Base-by-base conservation (phyloP, 192 early-diverging fungal species). In the Coemansia aciculifera region DNA sequence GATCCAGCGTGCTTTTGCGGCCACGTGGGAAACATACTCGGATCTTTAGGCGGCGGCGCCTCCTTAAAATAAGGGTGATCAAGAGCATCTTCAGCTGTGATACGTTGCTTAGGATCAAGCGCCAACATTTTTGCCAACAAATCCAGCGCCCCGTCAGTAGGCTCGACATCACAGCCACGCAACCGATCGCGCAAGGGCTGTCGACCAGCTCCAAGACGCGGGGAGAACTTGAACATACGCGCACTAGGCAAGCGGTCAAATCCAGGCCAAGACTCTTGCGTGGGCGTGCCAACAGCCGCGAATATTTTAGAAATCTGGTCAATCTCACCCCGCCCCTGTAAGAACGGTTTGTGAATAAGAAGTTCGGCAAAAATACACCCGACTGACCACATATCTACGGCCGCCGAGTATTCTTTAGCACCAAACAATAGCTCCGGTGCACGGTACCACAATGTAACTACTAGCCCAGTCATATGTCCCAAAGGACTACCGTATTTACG, bases 361-460 rank as follows among this genome's bases (percentile, higher is more conserved):
- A 99, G 72, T 74, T 99, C 97, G 17, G 87, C 97, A 87, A 99
- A 96, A 29, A 99, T 99, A 71, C 97, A 99, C 3, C 97, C 97
- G 31, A 97, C 87, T 0, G 96, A 89, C 98, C 98, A 99, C 27
- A 99, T 93, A 67, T 99, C 98, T 3, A 98, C 88, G 0, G 87
- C 89, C 4, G 88, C 88, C 11, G 93, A 91, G 74, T 98, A 99
- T 44, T 91, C 81, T 61, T 85, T 88, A 12, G 92, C 91, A 2
- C 94, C 94, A 69, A 98, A 86, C 32, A 99, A 70, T 1, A 99
- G 86, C 71, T 99, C 98, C 0, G 98, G 98, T 1, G 95, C 86
- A 6, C 98, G 87, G 77, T 99, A 99, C 96, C 96, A 99, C 86
- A 91, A 78, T 12, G 96, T 98, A 10, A 98, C 96, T 2, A 97